phyloP scores from a whole-genome alignment of 192 early-diverging fungal genomes.

The Coemansia sp. region DNA sequence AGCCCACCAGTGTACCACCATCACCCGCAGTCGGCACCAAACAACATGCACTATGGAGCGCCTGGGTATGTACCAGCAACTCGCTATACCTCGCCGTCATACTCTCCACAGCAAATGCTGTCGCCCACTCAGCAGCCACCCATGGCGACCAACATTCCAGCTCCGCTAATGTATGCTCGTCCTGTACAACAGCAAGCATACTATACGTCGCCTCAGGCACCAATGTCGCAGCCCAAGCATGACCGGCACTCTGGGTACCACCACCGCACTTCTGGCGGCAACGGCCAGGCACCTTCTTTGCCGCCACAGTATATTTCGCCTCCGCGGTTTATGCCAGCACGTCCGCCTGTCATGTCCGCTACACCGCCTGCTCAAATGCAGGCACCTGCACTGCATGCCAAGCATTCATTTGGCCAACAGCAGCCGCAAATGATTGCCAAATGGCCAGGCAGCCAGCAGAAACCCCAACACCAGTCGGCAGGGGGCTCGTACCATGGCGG shows the following conservation, averaged over 20 bases:
- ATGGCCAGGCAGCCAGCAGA: background rate
- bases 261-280: background rate
- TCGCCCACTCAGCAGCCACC: background rate
- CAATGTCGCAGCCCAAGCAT: background rate
- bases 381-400: background rate
- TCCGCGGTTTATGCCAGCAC: background rate
- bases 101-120: background rate
- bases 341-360: background rate
- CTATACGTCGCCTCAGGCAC: background rate
- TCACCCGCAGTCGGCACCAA: constrained; percentile 3
- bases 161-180: background rate
- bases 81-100: background rate
- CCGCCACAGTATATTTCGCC: background rate
- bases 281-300: background rate
- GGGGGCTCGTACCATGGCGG: background rate
- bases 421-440: background rate
- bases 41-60: background rate
- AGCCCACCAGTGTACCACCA: background rate
- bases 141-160: background rate
- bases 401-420: background rate
- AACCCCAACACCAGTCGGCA: background rate
- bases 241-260: background rate
- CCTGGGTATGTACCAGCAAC: background rate
- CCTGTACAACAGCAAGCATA: background rate
- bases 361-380: background rate